A percentile compares a stretch with the other conserved stretches of the same genome.
phyloP scores from a whole-genome alignment of 2,329 filamentous ascomycete species.

The Waltergamsia citrina region DNA sequence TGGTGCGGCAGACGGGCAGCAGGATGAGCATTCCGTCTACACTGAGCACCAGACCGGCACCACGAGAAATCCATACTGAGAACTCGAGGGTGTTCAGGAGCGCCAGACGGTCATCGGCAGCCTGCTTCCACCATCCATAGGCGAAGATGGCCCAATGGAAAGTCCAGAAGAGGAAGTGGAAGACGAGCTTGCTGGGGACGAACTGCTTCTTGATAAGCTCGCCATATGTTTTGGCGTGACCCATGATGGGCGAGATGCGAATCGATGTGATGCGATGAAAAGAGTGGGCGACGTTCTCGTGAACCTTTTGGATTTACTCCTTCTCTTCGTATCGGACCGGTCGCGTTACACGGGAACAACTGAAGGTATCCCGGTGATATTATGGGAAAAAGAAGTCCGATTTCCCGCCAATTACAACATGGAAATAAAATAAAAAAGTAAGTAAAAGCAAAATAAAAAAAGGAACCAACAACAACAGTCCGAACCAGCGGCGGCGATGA shows the following conservation, averaged over 20 bases:
- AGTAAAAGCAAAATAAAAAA: background rate
- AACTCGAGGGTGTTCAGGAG: constrained; percentile 72
- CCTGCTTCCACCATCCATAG: constrained; percentile 82
- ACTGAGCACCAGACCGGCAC: constrained; percentile 76
- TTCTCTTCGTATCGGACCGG: no score
- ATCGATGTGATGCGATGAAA: no score
- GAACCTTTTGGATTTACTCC: no score
- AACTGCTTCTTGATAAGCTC: constrained; percentile 54
- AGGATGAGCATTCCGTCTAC: constrained; percentile 83
- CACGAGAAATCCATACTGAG: constrained; percentile 95
- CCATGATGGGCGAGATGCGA: no score
- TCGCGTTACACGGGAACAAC: no score
- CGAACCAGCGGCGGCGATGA: background rate
- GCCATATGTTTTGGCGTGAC: no score
- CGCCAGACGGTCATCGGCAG: constrained; percentile 54
- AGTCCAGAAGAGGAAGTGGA: constrained; percentile 74
- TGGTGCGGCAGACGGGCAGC: constrained; percentile 87
- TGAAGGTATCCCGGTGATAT: background rate
- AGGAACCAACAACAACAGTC: no score
- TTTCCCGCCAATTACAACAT: background rate
- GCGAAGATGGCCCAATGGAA: constrained; percentile 73
- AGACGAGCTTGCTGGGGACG: constrained; percentile 60
- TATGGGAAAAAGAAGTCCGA: background rate
- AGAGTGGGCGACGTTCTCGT: no score
- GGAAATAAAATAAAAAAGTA: background rate